Evolutionary conservation across 1,139 yeast genomes (phyloP).

Genomic region (Kodamaea ohmeri): DNA sequence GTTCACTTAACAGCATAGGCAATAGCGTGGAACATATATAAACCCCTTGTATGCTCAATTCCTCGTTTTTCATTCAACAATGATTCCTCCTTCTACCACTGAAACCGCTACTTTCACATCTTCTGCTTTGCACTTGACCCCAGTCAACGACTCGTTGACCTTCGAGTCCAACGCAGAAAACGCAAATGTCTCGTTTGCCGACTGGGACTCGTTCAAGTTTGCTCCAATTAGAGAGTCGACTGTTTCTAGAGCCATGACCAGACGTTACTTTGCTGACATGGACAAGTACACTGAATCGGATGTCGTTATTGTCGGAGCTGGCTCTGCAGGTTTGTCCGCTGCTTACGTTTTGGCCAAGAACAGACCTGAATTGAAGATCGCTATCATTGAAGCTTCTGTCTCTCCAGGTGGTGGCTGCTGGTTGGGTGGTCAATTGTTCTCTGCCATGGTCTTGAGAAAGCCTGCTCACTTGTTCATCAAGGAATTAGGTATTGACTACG

Average conservation of each 20-base stretch:
- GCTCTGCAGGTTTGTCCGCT: constrained; percentile 74
- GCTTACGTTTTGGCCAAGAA: constrained; percentile 71
- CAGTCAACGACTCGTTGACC: constrained; percentile 9
- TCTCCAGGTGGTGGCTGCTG: constrained; percentile 83
- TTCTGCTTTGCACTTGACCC: constrained; percentile 8
- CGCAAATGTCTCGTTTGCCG: constrained; percentile 33
- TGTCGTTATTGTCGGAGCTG: constrained; percentile 75
- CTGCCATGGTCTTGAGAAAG: constrained; percentile 77
- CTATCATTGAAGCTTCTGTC: constrained; percentile 71
- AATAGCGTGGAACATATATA: background rate
- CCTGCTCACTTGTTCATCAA: constrained; percentile 70
- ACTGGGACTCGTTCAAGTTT: constrained; percentile 68
- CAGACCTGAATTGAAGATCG: constrained; percentile 74
- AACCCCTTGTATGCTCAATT: background rate
- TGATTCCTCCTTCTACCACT: constrained; percentile 35
- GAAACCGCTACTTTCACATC: constrained; percentile 22
- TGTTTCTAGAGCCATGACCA: constrained; percentile 82
- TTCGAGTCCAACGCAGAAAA: constrained; percentile 16
- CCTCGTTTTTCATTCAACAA: constrained; percentile 1
- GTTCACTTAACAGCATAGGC: background rate
- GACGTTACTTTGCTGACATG: constrained; percentile 68
- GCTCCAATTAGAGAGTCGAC: constrained; percentile 76
- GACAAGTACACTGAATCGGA: constrained; percentile 76
- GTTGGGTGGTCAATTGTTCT: constrained; percentile 77
- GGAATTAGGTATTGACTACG: constrained; percentile 64